phyloP scores from a whole-genome alignment of 164 flowering plant species.

The Chimonanthus praecox region DNA sequence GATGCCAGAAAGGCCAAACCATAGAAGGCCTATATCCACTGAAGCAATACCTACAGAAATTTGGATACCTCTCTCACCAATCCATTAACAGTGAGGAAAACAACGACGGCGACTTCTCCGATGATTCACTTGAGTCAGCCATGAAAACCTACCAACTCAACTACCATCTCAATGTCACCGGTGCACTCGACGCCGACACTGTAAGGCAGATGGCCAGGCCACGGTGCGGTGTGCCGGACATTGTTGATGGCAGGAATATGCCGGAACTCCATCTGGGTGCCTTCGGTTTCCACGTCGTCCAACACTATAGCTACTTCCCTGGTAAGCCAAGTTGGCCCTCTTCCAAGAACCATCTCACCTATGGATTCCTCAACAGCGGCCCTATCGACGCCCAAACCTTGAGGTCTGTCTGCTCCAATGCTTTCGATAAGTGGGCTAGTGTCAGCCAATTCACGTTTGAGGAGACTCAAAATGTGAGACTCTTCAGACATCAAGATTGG shows the following conservation, averaged over 20 bases:
- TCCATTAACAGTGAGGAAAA: neutral
- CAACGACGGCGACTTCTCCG: constrained; percentile 17
- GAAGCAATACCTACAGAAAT: constrained; percentile 17
- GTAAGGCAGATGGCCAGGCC: constrained; percentile 16
- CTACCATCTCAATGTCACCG: constrained; percentile 24
- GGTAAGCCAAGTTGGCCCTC: constrained; percentile 62
- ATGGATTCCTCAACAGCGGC: constrained; percentile 31
- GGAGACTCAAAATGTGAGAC: constrained; percentile 14
- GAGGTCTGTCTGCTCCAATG: constrained; percentile 38
- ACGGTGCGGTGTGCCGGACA: constrained; percentile 40
- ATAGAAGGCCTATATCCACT: constrained; percentile 15
- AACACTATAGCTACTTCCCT: constrained; percentile 52
- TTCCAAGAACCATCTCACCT: too few species aligned
- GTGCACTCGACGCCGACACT: constrained; percentile 20
- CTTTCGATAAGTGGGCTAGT: constrained; percentile 53
- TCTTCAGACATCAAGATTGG: constrained; percentile 54
- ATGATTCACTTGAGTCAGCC: constrained; percentile 23
- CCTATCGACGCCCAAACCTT: constrained; percentile 24
- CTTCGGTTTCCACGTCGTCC: neutral
- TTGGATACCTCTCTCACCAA: constrained; percentile 20
- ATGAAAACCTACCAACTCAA: constrained; percentile 23
- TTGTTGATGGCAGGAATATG: constrained; percentile 15
- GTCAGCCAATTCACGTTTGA: constrained; percentile 52
- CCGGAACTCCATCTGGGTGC: constrained; percentile 17
- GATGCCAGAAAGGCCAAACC: constrained; percentile 20